Evolutionary conservation across 352 stramenopile species (phyloP).

Genomic region (Globisporangium radiosum): DNA sequence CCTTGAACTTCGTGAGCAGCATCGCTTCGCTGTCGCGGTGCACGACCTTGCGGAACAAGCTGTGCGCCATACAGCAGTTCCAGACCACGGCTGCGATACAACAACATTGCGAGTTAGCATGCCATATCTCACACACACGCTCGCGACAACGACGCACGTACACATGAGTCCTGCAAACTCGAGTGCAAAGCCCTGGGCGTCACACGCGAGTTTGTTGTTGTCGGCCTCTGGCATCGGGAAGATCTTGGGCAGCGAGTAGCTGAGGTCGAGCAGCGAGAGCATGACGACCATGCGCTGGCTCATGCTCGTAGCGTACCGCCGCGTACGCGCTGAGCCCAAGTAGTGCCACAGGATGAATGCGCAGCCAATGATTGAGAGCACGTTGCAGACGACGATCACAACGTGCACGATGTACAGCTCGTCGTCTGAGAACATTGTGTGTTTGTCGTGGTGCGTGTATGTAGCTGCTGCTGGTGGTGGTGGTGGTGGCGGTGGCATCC

Average conservation of each 20-base stretch:
- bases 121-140: too few species aligned
- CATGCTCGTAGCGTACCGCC: constrained; percentile 24
- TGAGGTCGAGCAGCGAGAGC: constrained; percentile 57
- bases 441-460: not conserved
- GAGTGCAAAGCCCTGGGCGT: constrained; percentile 49
- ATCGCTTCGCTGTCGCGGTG: constrained; percentile 53
- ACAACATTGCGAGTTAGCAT: not conserved
- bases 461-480: not conserved
- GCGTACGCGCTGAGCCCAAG: constrained; percentile 20
- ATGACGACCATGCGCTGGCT: constrained; percentile 71
- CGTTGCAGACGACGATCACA: constrained; percentile 32
- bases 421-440: constrained; percentile 14
- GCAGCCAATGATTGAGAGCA: constrained; percentile 37
- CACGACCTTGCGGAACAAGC: constrained; percentile 67
- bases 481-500: not conserved
- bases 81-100: constrained; percentile 38
- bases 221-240: constrained; percentile 24
- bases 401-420: constrained; percentile 25
- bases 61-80: constrained; percentile 67
- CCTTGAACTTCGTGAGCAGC: constrained; percentile 49
- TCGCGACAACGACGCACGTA: constrained; percentile 10
- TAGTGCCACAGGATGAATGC: constrained; percentile 45
- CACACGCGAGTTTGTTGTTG: constrained; percentile 22
- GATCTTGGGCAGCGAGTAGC: constrained; percentile 44
- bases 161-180: constrained; percentile 49